phyloP scores from a whole-genome alignment of 208 protist species.

The Acanthamoeba culbertsoni region DNA sequence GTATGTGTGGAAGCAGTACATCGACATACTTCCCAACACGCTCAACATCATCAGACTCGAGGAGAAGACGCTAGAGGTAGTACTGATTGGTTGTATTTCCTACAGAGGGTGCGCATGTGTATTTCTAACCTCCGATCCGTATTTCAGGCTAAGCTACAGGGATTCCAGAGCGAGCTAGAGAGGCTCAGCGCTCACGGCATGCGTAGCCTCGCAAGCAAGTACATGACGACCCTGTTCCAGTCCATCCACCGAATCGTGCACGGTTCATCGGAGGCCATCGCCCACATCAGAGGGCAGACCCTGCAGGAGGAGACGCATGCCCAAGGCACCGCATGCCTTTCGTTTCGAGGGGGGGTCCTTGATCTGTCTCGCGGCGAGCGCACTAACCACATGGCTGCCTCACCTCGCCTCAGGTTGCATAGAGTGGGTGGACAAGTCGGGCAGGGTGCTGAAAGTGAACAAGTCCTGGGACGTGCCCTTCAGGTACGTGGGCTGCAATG shows the following conservation, averaged over 20 bases:
- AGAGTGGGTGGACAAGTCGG: neutral
- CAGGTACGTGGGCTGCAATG: neutral
- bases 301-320: neutral
- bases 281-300: neutral
- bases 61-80: neutral
- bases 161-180: neutral
- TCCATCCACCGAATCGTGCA: neutral
- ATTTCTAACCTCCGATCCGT: too few species aligned
- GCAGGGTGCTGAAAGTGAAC: neutral
- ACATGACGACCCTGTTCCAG: neutral
- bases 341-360: too few species aligned
- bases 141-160: neutral
- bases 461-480: neutral
- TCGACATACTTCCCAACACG: neutral
- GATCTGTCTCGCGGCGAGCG: neutral
- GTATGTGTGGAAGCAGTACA: constrained; percentile 44
- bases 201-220: neutral
- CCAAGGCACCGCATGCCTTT: neutral
- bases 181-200: constrained; percentile 3
- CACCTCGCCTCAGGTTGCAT: neutral
- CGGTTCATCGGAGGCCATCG: neutral
- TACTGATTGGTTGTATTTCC: neutral
- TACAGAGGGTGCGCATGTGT: too few species aligned
- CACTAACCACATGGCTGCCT: neutral
- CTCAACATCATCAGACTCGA: neutral